Evolutionary conservation across 768 basidiomycete genomes (phyloP).

Genomic region (Ephemerocybe angulata): DNA sequence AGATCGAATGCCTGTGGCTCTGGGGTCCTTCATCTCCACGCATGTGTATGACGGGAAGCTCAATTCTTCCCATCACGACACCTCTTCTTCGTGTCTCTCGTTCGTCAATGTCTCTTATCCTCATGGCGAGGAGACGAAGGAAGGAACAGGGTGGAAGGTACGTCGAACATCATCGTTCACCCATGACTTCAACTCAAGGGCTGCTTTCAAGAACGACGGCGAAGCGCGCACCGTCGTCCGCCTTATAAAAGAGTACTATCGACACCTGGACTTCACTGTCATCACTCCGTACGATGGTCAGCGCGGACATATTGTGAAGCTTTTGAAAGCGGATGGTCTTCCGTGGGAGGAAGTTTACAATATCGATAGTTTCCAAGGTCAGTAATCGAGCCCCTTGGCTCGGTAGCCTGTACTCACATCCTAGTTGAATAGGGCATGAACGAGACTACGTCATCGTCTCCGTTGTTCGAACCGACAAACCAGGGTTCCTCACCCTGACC

Average conservation of each 20-base stretch:
- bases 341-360: conserved; percentile 47
- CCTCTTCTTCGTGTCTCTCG: conserved; percentile 31
- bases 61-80: conserved; percentile 33
- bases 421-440: conserved; percentile 6
- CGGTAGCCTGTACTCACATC: not conserved
- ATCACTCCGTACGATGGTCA: conserved; percentile 58
- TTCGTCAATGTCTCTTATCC: conserved; percentile 39
- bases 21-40: conserved; percentile 49
- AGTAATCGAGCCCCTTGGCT: not conserved
- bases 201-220: conserved; percentile 32
- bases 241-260: conserved; percentile 41
- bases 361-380: conserved; percentile 55
- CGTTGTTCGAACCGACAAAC: conserved; percentile 38
- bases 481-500: conserved; percentile 44
- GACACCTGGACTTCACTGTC: conserved; percentile 35
- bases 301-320: conserved; percentile 36
- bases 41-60: conserved; percentile 40
- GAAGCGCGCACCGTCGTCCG: conserved; percentile 40
- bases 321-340: conserved; percentile 30
- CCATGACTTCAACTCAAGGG: not conserved
- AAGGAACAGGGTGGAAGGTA: conserved; percentile 46
- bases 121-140: conserved; percentile 32
- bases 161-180: not conserved
- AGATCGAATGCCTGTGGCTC: conserved; percentile 50
- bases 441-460: conserved; percentile 19